Evolutionary conservation across 129 eudicot species (phyloP).

Genomic region (Tagetes patula): DNA sequence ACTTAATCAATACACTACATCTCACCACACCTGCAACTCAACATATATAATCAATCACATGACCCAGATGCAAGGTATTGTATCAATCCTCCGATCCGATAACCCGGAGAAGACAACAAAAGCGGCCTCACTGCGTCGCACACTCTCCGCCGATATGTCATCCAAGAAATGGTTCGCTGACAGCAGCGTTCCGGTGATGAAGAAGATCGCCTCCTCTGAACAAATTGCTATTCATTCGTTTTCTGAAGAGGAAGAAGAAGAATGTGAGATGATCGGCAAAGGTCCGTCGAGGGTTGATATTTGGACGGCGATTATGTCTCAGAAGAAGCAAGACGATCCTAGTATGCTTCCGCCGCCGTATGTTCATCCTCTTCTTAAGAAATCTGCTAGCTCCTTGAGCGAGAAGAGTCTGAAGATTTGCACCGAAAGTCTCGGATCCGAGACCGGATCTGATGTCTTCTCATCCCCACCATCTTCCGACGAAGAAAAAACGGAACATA

Average conservation of each 20-base stretch:
- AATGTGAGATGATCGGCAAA: conserved; percentile 5
- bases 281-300: conserved; percentile 42
- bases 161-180: conserved; percentile 70
- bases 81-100: conserved; percentile 58
- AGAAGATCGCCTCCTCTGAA: conserved; percentile 51
- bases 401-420: conserved; percentile 90
- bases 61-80: conserved; percentile 67
- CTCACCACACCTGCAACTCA: conserved; percentile 1
- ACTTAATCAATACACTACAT: no score
- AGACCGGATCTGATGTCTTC: conserved; percentile 83
- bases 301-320: conserved; percentile 57
- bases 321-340: conserved; percentile 37
- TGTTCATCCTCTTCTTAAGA: conserved; percentile 72
- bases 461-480: conserved; percentile 35
- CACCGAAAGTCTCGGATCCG: conserved; percentile 93
- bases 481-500: conserved; percentile 23
- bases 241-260: conserved; percentile 38
- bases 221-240: conserved; percentile 39
- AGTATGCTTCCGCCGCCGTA: conserved; percentile 51
- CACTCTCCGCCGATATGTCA: conserved; percentile 89
- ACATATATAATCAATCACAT: conserved; percentile 5
- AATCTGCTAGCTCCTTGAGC: conserved; percentile 49
- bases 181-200: conserved; percentile 47
- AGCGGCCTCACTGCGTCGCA: conserved; percentile 56
- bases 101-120: conserved; percentile 18